Conservation (phyloP, 495 filamentous ascomycete genomes). For the Schizothecium vesticola region DNA sequence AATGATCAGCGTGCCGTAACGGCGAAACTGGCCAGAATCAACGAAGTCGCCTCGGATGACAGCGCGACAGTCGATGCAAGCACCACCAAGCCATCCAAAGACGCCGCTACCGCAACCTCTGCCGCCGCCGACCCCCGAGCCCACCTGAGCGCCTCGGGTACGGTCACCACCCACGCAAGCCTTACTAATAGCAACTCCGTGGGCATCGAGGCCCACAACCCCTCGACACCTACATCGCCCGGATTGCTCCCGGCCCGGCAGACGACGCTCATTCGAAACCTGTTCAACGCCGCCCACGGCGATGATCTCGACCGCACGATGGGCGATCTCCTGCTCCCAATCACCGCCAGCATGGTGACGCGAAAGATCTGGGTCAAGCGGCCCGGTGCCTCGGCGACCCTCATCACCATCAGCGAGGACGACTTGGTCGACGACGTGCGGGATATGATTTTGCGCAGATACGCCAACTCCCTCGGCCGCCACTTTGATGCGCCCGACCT, state of each 20-base stretch:
- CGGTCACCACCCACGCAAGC: constrained; percentile 7
- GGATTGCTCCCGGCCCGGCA: constrained; percentile 43
- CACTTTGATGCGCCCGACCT: constrained; percentile 89
- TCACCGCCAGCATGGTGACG: constrained; percentile 52
- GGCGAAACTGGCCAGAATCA: constrained; percentile 14
- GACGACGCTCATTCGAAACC: constrained; percentile 42
- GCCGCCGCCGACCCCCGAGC: constrained; percentile 6
- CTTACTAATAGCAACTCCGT: constrained; percentile 6
- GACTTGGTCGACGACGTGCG: constrained; percentile 92
- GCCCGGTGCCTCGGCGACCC: constrained; percentile 74
- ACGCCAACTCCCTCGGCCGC: constrained; percentile 83
- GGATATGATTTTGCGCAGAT: constrained; percentile 88
- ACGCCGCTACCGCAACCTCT: not conserved
- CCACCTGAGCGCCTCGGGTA: constrained; percentile 19
- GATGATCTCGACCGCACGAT: constrained; percentile 26
- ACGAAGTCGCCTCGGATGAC: constrained; percentile 8
- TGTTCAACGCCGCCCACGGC: constrained; percentile 33
- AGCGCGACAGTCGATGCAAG: not conserved
- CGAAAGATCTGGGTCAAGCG: constrained; percentile 94
- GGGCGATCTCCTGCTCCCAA: constrained; percentile 34
- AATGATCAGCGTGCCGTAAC: constrained; percentile 18
- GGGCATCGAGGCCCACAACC: constrained; percentile 17
- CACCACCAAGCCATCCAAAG: not conserved
- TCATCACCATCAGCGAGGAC: constrained; percentile 79
- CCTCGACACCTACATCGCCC: constrained; percentile 21